A percentile compares a stretch with the other conserved stretches of the same genome.
These are phyloP conservation scores for Coccomyxa subellipsoidea DNA, from an alignment of 163 green algal species.

Conservation along the genomic window DNA sequence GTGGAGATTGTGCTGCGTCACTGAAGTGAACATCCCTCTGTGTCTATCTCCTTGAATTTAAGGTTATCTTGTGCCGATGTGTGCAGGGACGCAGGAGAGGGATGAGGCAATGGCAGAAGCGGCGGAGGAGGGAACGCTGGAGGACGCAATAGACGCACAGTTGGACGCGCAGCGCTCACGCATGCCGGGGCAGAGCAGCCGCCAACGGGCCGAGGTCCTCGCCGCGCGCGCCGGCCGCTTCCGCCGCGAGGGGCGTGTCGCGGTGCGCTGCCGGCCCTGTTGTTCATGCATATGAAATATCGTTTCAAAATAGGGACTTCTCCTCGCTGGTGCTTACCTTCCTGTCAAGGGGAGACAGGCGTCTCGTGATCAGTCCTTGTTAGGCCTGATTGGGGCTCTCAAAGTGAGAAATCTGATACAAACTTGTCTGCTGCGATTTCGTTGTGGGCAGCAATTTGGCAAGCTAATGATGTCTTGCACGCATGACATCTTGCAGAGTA, in stretches of 20 bases:
- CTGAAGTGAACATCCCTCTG: no score
- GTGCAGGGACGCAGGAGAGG: not conserved
- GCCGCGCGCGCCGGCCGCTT: not conserved
- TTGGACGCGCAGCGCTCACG: not conserved
- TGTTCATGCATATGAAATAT: not conserved
- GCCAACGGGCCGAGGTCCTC: not conserved
- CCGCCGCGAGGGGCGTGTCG: not conserved
- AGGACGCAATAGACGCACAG: not conserved
- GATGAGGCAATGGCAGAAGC: not conserved
- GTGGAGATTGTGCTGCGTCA: no score
- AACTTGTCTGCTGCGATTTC: no score
- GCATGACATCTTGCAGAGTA: no score
- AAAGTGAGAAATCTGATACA: no score
- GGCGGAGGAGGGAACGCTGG: not conserved
- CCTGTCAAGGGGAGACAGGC: no score
- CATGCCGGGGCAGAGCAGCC: not conserved
- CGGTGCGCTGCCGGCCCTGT: not conserved
- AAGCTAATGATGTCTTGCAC: no score
- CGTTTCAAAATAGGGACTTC: not conserved
- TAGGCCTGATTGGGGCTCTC: no score
- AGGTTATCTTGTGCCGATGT: not conserved
- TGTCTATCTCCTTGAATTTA: no score
- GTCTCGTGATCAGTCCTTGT: no score
- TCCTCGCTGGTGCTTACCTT: not conserved
- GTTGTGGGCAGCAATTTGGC: no score